Evolutionary conservation across 176 grass and related monocot species (phyloP).

Genomic region (Oryza rufipogon): DNA sequence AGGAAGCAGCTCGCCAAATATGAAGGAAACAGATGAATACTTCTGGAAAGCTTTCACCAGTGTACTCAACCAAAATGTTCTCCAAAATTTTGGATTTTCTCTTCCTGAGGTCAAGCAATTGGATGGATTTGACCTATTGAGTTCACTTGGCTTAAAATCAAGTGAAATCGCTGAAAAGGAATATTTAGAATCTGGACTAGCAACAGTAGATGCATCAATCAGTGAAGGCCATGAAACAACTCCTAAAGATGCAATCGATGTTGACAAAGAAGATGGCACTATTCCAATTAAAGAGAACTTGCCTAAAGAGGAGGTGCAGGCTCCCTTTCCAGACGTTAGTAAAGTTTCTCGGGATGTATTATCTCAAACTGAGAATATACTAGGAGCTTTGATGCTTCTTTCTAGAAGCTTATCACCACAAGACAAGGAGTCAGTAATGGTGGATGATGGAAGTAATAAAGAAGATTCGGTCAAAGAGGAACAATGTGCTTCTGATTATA

Average conservation of each 20-base stretch:
- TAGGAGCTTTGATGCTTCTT: conserved; percentile 88
- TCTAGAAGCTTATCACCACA: conserved; percentile 62
- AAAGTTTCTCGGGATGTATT: conserved; percentile 81
- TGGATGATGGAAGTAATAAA: conserved; percentile 35
- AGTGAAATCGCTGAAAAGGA: conserved; percentile 68
- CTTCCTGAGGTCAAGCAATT: conserved; percentile 85
- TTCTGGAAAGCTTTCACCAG: conserved; percentile 86
- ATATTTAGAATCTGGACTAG: conserved; percentile 84
- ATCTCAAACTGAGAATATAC: conserved; percentile 88
- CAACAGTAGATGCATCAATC: conserved; percentile 50
- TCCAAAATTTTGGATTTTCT: conserved; percentile 77
- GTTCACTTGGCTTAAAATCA: conserved; percentile 67
- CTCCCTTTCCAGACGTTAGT: conserved; percentile 77
- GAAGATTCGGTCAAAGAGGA: conserved; percentile 41
- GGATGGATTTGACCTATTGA: conserved; percentile 76
- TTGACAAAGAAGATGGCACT: conserved; percentile 44
- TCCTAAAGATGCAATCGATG: conserved; percentile 33
- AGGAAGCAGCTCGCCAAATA: conserved; percentile 30
- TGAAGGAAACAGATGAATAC: conserved; percentile 62
- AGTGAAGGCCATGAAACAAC: conserved; percentile 41
- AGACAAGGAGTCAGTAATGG: conserved; percentile 38
- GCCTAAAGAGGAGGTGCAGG: conserved; percentile 26
- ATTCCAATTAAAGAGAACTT: conserved; percentile 30
- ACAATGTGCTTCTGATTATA: conserved; percentile 44
- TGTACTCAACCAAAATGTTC: conserved; percentile 63